A percentile compares a stretch with the other conserved stretches of the same genome.
Evolutionary conservation across 768 basidiomycete species (phyloP).

Genomic region (Leccinum disarticulatum): DNA sequence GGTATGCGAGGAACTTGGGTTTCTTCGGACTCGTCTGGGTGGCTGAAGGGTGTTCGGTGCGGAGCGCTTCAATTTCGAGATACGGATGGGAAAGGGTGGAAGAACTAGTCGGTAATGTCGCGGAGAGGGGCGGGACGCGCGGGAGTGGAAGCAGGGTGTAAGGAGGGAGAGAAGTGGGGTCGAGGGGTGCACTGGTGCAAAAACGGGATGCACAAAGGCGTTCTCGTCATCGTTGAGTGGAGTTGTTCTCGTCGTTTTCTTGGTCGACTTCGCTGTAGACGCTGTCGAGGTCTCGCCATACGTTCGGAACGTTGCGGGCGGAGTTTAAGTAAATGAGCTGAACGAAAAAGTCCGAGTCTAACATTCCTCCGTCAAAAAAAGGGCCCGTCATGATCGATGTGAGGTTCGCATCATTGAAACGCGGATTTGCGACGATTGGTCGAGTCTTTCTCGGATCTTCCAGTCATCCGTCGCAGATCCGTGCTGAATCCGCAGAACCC

Average conservation of each 20-base stretch:
- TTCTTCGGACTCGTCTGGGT: constrained; percentile 32
- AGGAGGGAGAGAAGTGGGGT: constrained; percentile 18
- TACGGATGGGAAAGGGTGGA: constrained; percentile 32
- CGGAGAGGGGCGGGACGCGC: constrained; percentile 23
- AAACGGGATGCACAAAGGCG: constrained; percentile 4
- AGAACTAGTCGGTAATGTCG: constrained; percentile 36
- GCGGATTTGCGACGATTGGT: no score
- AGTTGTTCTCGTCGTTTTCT: background rate
- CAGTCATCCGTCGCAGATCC: no score
- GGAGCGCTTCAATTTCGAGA: constrained; percentile 21
- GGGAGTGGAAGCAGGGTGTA: constrained; percentile 25
- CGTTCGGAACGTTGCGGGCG: no score
- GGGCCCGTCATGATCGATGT: no score
- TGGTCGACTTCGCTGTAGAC: background rate
- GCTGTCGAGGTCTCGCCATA: constrained; percentile 13
- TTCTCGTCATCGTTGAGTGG: constrained; percentile 19
- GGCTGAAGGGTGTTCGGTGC: constrained; percentile 20
- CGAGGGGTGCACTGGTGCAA: background rate
- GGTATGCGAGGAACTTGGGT: constrained; percentile 30
- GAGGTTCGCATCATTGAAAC: no score
- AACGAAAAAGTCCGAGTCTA: no score
- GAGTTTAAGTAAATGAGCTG: no score
- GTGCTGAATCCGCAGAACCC: no score
- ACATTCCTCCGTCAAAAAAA: no score
- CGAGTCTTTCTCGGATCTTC: no score